Percentiles rank a stretch among this genome's conserved stretches.
Evolutionary conservation across 108 stramenopile genomes (phyloP).

Genomic region (Chaetoceros muelleri): DNA sequence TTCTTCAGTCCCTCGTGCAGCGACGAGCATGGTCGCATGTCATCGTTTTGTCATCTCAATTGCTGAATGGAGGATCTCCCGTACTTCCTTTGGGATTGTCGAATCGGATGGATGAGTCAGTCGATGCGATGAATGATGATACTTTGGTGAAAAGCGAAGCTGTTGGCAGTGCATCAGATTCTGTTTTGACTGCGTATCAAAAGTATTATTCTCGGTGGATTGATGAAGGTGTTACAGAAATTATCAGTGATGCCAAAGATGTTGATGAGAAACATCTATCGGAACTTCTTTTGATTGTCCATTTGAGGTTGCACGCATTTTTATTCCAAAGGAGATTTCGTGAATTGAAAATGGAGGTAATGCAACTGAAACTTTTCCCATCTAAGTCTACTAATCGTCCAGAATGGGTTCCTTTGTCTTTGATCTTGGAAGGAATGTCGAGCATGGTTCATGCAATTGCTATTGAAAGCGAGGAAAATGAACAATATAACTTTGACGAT

Average conservation of each 20-base stretch:
- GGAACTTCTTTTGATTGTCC: not conserved
- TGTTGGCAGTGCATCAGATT: not conserved
- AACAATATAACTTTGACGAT: constrained; percentile 24
- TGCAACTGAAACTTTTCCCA: not conserved
- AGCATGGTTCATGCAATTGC: not conserved
- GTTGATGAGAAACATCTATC: too few relatives aligned
- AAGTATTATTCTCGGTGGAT: constrained; percentile 33
- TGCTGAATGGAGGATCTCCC: constrained; percentile 8
- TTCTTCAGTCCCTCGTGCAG: constrained; percentile 31
- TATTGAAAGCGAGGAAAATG: constrained; percentile 3
- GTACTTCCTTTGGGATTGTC: constrained; percentile 24
- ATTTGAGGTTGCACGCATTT: not conserved
- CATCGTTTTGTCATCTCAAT: constrained; percentile 27
- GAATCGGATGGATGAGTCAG: constrained; percentile 13
- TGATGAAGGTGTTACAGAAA: not conserved
- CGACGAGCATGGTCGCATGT: constrained; percentile 76
- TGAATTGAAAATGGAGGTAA: not conserved
- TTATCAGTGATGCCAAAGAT: not conserved
- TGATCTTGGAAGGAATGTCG: not conserved
- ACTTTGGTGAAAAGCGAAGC: not conserved
- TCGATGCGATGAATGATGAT: constrained; percentile 1
- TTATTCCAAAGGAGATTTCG: not conserved
- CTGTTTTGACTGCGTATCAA: constrained; percentile 2
- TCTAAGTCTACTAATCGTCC: not conserved
- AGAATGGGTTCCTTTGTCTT: not conserved